Evolutionary conservation across 257 asterid genomes (phyloP), one percentile per base, ranked within the genome.

Genomic region (Nyctanthes arbortristis): DNA sequence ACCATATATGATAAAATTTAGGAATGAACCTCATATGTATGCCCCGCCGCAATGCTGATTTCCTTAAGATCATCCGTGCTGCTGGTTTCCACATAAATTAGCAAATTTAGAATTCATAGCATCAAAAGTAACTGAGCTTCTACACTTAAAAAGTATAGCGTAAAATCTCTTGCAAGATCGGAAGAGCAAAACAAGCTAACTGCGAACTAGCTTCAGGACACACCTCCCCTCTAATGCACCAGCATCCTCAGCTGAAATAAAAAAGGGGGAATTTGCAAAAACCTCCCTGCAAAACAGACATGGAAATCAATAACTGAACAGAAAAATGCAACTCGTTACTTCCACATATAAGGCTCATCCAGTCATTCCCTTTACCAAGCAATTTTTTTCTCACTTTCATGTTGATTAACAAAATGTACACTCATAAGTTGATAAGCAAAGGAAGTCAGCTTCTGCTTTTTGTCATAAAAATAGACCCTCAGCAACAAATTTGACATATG

Each of bases 221-320:
- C 77, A 93, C 97, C 97, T 89, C 81, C 72, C 84, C 49, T 80
- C 81, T 73, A 82, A 73, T 66, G 93, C 75, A 78, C 96, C 97
- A 69, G 95, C 90, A 72, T 89, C 97, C 72, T 89, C 96, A 14
- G 99, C 97, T 43, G 83, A 75, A 69, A 94, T 91, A 72, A 94
- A 84, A 78, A 93, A 94, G 29, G 99, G 99, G 68, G 99, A 85
- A 75, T 94, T 94, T 32, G 88, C 71, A 80, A 94, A 86, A 65
- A 94, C 88, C 63, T 86, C 96, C 82, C 99, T 94, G 93, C 63
- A 73, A 72, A 72, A 77, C 64, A 74, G 65, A 68, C 2, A 70
- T 59, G 35, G 35, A 75, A 31, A 70, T 35, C 52, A 61, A 49
- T 66, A 35, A 28, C 49, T 45, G 69, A 77, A 59, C 39, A 63